Base-by-base conservation (phyloP, 805 yeast species). In the Isabelozyma pseudorhagii region DNA sequence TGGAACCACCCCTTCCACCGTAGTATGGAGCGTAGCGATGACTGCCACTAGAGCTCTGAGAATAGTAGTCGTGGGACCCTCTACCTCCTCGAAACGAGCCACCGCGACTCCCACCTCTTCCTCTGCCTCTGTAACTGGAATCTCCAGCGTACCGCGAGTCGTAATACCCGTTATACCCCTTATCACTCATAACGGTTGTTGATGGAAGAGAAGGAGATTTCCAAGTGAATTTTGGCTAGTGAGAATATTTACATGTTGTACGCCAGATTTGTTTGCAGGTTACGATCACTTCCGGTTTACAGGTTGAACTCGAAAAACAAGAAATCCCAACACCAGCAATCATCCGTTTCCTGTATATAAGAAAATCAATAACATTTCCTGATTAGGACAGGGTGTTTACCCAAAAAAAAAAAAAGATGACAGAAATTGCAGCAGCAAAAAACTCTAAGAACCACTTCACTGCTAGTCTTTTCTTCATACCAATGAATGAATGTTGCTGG, bases 61-160 rank as follows among this genome's bases (percentile, higher is more conserved):
- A 31, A 31, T 31, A 31, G 10, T 31, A 31, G 10, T 31, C 36
- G n/a, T 39, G 21, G 11, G 21, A 14, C 21, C 15, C 15, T 39
- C 41, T 39, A 8, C 21, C 7, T 10, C 53, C 53, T 40, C 50
- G 29, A n/a, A 36, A 40, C 15, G 40, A 39, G 7, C 54, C 47
- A 31, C 50, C 25, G n/a, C 46, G 38, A 31, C 15, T 21, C 5
- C 51, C 53, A 3, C 50, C 53, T 44, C 55, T 45, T 18, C 45
- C 49, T 14, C 47, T 42, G n/a, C 51, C 45, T 13, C 50, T 45
- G 17, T 48, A 44, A 13, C 47, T 29, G 13, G 36, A 31, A 4
- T 31, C 47, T 29, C 42, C 45, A 17, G 21, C 7, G 13, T n/a
- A 8, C 5, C 42, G n/a, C 15, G 31, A 18, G n/a, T 38, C 36